Base-by-base conservation (phyloP, 2,329 filamentous ascomycete species). In the Penicillium sp. region DNA sequence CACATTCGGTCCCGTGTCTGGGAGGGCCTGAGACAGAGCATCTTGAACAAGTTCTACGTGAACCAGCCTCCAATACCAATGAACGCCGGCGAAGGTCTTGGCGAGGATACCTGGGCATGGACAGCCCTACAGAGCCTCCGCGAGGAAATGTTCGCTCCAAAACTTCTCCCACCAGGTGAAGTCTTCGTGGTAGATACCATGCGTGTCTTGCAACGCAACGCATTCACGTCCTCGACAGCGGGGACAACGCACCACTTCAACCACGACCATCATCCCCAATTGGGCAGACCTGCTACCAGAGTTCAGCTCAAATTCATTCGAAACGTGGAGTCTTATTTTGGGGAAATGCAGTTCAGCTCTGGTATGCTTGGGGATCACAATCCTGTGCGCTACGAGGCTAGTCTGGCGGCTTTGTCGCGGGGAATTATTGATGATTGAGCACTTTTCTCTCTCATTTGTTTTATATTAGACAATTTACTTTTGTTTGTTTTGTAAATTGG, bases 291-390 rank as follows among this genome's bases (percentile, higher is more conserved):
- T 8, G 88, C 88, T 6, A 84, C 83, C 45, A 77, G 88, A 52
- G 83, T 89, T 42, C 83, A 90, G 59, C 73, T 91, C 50, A 86
- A 83, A 66, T 89, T 90, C 59, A 80, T 92, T 12, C 76, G 82
- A 56, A 84, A 91, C 68, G 88, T 90, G 28, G 87, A 90, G 66
- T 78, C 78, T 21, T 76, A 83, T 53, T 91, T 91, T 68, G 78
- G 82, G 26, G 88, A 91, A 72, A 75, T 91, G 43, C 77, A 81
- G 45, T 91, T 92, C 67, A 86, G 85, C 5, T 82, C 84, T 23
- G 85, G 86, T 47, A 90, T 91, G 86, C 75, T 92, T 71, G 79
- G 83, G 58, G 89, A 92, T 68, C 89, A 92, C 67, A 90, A 83
- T 61, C 89, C 89, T 3, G 87, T 83, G 24, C 79, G 84, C 62